Evolutionary conservation across 2,329 filamentous ascomycete genomes (phyloP).

Genomic region (Claviceps monticola): DNA sequence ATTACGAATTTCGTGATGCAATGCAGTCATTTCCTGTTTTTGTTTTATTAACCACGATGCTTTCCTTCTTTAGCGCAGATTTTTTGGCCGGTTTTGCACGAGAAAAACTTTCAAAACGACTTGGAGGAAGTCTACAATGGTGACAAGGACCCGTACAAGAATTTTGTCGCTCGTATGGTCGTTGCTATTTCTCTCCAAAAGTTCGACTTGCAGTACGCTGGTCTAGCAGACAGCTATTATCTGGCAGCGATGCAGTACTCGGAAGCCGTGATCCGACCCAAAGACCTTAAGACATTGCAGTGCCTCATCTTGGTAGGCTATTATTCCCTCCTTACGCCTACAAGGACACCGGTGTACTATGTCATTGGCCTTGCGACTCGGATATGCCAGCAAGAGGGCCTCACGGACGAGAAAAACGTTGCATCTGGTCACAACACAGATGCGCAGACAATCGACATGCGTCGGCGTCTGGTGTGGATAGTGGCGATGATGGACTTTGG

Average conservation of each 20-base stretch:
- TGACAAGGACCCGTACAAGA: slow-evolving; percentile 64
- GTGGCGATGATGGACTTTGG: slow-evolving; percentile 80
- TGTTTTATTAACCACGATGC: not conserved
- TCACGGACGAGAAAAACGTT: slow-evolving; percentile 83
- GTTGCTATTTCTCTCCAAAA: slow-evolving; percentile 93
- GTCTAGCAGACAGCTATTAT: slow-evolving; percentile 89
- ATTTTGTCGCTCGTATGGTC: slow-evolving; percentile 82
- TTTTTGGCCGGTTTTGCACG: slow-evolving; percentile 77
- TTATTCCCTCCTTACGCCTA: slow-evolving; percentile 86
- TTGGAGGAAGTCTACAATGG: slow-evolving; percentile 70
- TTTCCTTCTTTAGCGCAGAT: slow-evolving; percentile 51
- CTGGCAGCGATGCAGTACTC: slow-evolving; percentile 75
- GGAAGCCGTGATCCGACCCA: slow-evolving; percentile 70
- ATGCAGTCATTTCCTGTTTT: too few species aligned
- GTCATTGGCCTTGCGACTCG: slow-evolving; percentile 78
- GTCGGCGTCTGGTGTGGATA: slow-evolving; percentile 77
- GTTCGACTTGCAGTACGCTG: slow-evolving; percentile 77
- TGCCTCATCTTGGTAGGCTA: slow-evolving; percentile 78
- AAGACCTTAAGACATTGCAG: slow-evolving; percentile 81
- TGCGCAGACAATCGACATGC: slow-evolving; percentile 73
- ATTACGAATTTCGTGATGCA: not conserved
- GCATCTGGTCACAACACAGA: slow-evolving; percentile 49
- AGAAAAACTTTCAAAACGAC: slow-evolving; percentile 61
- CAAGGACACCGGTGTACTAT: slow-evolving; percentile 84
- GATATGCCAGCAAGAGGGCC: slow-evolving; percentile 75